phyloP scores from a whole-genome alignment of 2,329 filamentous ascomycete genomes.

The Metarhizium humberi region DNA sequence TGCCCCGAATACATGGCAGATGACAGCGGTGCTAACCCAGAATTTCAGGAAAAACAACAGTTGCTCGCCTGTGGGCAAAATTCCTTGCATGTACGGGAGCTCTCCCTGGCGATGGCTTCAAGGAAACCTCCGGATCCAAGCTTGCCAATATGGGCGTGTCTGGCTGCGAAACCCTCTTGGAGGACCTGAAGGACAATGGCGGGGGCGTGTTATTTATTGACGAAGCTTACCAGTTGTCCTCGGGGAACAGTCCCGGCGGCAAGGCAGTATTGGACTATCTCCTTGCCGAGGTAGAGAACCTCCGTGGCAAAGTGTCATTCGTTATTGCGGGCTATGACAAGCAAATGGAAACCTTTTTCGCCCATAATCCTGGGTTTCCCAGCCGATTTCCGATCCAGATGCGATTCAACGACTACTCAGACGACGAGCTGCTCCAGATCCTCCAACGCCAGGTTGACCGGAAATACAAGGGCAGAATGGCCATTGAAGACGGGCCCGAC shows the following conservation, averaged over 20 bases:
- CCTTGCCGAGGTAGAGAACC: constrained; percentile 63
- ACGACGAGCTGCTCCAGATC: constrained; percentile 55
- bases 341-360: constrained; percentile 69
- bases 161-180: constrained; percentile 42
- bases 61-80: constrained; percentile 59
- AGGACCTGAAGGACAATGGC: constrained; percentile 40
- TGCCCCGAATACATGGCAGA: neutral
- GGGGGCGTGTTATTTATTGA: constrained; percentile 71
- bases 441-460: constrained; percentile 43
- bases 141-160: constrained; percentile 54
- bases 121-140: constrained; percentile 59
- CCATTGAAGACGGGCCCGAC: constrained; percentile 43
- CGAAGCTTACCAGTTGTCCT: constrained; percentile 66
- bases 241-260: constrained; percentile 47
- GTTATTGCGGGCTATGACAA: constrained; percentile 65
- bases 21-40: constrained; percentile 6
- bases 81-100: constrained; percentile 54
- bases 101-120: constrained; percentile 49
- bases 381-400: constrained; percentile 60
- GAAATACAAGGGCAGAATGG: constrained; percentile 46
- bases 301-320: constrained; percentile 59
- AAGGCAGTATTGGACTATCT: constrained; percentile 59
- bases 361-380: constrained; percentile 61
- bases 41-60: constrained; percentile 54
- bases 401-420: constrained; percentile 60